A percentile compares a stretch with the other conserved stretches of the same genome.
These are phyloP conservation scores for Porpolomopsis calyptriformis DNA, from an alignment of 768 basidiomycete genomes.

Conservation along the genomic window DNA sequence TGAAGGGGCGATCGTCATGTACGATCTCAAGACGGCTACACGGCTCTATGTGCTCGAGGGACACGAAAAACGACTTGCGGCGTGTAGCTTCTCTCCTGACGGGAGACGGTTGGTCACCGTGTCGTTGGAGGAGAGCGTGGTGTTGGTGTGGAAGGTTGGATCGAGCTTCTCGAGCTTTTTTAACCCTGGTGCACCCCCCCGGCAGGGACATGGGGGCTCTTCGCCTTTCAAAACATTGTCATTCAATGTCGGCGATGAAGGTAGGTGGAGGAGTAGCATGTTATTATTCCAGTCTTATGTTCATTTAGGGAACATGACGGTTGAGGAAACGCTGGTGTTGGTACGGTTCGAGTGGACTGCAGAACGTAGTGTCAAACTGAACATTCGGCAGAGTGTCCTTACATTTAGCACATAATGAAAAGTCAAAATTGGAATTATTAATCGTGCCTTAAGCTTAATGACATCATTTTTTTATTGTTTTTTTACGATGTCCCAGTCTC, in stretches of 20 bases:
- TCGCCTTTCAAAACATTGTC: slow-evolving; percentile 81
- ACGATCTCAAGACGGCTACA: slow-evolving; percentile 92
- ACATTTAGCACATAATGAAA: slow-evolving; percentile 67
- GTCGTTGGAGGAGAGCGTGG: slow-evolving; percentile 73
- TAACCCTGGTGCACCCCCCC: slow-evolving; percentile 80
- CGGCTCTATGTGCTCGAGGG: slow-evolving; percentile 91
- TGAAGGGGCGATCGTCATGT: slow-evolving; percentile 92
- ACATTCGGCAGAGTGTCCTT: slow-evolving; percentile 70
- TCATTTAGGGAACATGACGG: slow-evolving; percentile 27
- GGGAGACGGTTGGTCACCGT: slow-evolving; percentile 81
- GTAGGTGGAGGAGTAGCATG: slow-evolving; percentile 30
- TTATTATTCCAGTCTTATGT: neutral
- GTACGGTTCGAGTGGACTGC: slow-evolving; percentile 79
- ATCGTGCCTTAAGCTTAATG: too few species aligned
- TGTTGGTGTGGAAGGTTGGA: slow-evolving; percentile 95
- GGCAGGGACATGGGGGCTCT: slow-evolving; percentile 74
- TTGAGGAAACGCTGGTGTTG: slow-evolving; percentile 55
- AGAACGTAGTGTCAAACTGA: slow-evolving; percentile 72
- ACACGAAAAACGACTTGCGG: slow-evolving; percentile 70
- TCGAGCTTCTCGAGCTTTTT: slow-evolving; percentile 83
- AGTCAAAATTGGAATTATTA: neutral
- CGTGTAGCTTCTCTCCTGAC: slow-evolving; percentile 88
- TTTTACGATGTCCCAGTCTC: too few species aligned
- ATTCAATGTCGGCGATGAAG: slow-evolving; percentile 78
- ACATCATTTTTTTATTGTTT: too few species aligned